phyloP scores from a whole-genome alignment of 202 grass and related monocot genomes.

The Dendrocalamus latiflorus region DNA sequence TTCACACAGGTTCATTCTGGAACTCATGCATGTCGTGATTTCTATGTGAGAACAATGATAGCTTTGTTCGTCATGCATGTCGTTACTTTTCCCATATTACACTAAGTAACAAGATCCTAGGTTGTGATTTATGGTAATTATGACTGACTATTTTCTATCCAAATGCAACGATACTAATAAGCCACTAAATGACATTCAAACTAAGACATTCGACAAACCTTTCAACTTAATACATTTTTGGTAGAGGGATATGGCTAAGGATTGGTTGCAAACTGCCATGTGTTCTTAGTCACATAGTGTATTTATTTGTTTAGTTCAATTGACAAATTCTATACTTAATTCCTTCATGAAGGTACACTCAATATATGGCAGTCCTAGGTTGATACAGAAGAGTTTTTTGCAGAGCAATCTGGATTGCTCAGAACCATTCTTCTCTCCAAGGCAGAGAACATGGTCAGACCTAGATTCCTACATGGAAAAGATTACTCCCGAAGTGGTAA shows the following conservation, averaged over 20 bases:
- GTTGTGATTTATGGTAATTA: not conserved
- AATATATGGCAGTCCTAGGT: slow-evolving; percentile 76
- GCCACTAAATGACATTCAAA: not conserved
- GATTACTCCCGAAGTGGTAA: slow-evolving; percentile 53
- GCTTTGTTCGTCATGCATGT: too few species aligned
- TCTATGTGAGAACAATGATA: too few species aligned
- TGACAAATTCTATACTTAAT: slow-evolving; percentile 19
- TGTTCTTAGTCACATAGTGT: not conserved
- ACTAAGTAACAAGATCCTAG: not conserved
- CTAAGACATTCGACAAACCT: not conserved
- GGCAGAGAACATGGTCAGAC: slow-evolving; percentile 63
- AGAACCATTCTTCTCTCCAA: slow-evolving; percentile 70
- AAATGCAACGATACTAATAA: not conserved
- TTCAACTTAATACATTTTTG: not conserved
- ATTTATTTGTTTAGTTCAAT: slow-evolving; percentile 19
- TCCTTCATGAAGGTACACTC: slow-evolving; percentile 64
- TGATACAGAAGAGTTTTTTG: slow-evolving; percentile 50
- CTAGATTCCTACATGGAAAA: slow-evolving; percentile 79
- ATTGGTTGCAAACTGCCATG: slow-evolving; percentile 2
- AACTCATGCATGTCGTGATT: slow-evolving; percentile 6
- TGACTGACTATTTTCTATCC: not conserved
- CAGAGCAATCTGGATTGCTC: slow-evolving; percentile 45
- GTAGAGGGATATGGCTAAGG: not conserved
- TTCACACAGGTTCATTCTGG: slow-evolving; percentile 64
- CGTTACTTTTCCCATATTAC: slow-evolving; percentile 4